Evolutionary conservation across 192 early-diverging fungal species (phyloP).

Genomic region (Umbelopsis isabellina): DNA sequence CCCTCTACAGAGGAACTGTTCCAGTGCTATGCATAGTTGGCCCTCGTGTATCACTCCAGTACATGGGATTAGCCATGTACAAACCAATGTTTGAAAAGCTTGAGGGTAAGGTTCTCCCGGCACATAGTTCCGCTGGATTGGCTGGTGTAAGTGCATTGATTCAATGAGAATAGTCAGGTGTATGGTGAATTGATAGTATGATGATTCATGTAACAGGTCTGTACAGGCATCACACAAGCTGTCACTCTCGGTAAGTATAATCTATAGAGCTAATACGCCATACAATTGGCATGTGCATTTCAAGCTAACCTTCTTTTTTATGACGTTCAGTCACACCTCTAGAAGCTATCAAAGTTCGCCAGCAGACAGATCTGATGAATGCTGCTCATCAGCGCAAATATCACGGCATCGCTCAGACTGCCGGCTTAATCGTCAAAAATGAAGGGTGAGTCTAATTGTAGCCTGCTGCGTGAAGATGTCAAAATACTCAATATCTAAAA

Average conservation of each 20-base stretch:
- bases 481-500: neutral
- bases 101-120: constrained; percentile 41
- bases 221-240: constrained; percentile 47
- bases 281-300: no score
- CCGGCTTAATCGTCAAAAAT: constrained; percentile 32
- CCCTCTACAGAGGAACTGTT: constrained; percentile 45
- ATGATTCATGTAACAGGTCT: constrained; percentile 24
- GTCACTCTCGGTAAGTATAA: constrained; percentile 38
- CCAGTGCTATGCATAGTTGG: constrained; percentile 49
- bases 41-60: constrained; percentile 47
- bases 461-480: neutral
- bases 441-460: constrained; percentile 40
- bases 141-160: constrained; percentile 36
- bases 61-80: constrained; percentile 45
- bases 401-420: constrained; percentile 38
- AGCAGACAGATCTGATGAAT: constrained; percentile 46
- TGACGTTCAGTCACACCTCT: constrained; percentile 41
- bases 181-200: neutral
- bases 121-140: constrained; percentile 42
- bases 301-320: neutral
- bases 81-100: constrained; percentile 48
- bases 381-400: constrained; percentile 37
- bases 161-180: neutral
- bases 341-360: constrained; percentile 49
- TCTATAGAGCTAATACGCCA: neutral